phyloP scores from a whole-genome alignment of 768 basidiomycete genomes.

The Dentipellis sp. region DNA sequence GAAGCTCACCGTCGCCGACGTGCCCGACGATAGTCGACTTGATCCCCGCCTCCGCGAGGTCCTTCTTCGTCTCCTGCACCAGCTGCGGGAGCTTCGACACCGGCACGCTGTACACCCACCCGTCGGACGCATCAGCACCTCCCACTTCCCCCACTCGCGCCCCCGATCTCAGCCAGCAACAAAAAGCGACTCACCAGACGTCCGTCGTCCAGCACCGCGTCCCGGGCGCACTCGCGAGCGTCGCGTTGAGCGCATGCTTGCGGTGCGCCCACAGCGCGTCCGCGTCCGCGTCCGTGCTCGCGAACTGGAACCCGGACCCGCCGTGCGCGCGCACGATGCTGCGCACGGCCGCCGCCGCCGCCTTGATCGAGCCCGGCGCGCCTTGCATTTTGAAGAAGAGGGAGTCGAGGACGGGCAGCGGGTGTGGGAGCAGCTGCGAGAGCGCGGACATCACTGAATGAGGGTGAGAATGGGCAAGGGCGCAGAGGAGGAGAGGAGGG shows the following conservation, averaged over 20 bases:
- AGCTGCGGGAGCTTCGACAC: conserved; percentile 25
- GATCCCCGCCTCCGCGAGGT: conserved; percentile 32
- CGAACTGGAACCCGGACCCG: conserved; percentile 62
- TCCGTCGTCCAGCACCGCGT: conserved; percentile 78
- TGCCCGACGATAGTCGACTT: conserved; percentile 35
- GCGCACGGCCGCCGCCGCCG: conserved; percentile 50
- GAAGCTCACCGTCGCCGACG: conserved; percentile 28
- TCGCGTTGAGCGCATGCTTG: conserved; percentile 74
- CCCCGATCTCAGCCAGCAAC: no score
- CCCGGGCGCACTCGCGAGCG: conserved; percentile 54
- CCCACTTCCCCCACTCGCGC: no score
- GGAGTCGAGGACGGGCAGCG: conserved; percentile 66
- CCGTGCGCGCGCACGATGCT: conserved; percentile 52
- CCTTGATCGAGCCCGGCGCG: conserved; percentile 44
- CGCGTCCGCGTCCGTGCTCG: conserved; percentile 65
- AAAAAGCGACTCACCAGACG: conserved; percentile 71
- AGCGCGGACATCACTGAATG: conserved; percentile 67
- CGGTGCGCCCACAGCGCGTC: conserved; percentile 76
- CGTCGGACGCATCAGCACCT: background rate
- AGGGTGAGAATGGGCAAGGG: background rate
- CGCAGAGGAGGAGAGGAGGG: background rate
- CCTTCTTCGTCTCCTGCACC: conserved; percentile 33
- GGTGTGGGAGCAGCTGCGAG: conserved; percentile 49
- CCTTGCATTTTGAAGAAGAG: conserved; percentile 93
- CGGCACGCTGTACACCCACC: conserved; percentile 20